Evolutionary conservation across 2,329 filamentous ascomycete species (phyloP), one percentile per base, ranked within the genome.

Genomic region (Geosmithia flava): DNA sequence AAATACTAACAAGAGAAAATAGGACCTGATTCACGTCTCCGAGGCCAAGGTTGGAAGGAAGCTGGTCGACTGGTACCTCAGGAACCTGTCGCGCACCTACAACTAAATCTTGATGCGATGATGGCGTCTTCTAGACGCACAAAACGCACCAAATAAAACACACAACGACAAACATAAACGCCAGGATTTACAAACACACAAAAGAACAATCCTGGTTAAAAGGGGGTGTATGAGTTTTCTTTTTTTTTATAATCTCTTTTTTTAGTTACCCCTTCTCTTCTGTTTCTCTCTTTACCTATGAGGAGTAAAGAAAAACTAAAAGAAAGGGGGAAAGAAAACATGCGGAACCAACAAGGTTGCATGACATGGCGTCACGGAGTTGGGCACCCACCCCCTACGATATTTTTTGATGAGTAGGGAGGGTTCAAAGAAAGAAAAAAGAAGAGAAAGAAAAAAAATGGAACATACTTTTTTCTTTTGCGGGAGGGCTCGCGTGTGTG

Each of bases 21-120:
- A 89, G 85, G 91, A 98, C 65, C 73, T 98, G 60, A 98, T 98
- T 66, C 93, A 98, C 70, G 93, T 98, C 58, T 96, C 91, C 50
- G 93, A 98, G 72, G 91, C 91, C 57, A 98, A 98, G 83, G 89
- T 96, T 51, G 93, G 93, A 63, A 81, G 93, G 60, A 94, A 93
- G 73, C 75, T 98, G 61, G 91, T 98, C 55, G 93, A 98, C 70
- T 98, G 93, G 93, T 98, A 98, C 69, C 80, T 98, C 64, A 84
- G 93, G 64, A 98, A 98, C 75, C 75, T 98, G 62, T 87, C 90
- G 52, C 84, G 93, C 66, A 94, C 90, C 50, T 98, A 98, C 75
- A 95, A 68, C 61, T 68, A 60, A 51, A 50, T 44, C 13, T 16
- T 37, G 33, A 13, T 11, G 10, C 11, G 33, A 37, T 37, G 11